phyloP scores from a whole-genome alignment of 2,329 filamentous ascomycete genomes.

The Pestalotiopsis sp. region DNA sequence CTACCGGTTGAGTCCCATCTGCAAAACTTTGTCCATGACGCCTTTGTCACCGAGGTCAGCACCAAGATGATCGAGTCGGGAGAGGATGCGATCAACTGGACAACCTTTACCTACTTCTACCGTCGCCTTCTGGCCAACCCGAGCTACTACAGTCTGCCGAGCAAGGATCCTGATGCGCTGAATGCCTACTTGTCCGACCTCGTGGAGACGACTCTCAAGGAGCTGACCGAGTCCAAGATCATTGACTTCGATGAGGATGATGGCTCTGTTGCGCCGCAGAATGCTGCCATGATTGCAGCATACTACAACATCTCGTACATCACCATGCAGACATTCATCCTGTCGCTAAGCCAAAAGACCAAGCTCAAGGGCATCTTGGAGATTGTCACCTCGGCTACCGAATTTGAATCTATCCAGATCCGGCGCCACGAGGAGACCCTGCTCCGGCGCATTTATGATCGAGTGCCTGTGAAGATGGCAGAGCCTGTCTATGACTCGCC shows the following conservation, averaged over 20 bases:
- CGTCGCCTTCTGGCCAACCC: slow-evolving; percentile 91
- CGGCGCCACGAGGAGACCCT: slow-evolving; percentile 88
- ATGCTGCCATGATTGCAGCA: slow-evolving; percentile 95
- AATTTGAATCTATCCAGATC: slow-evolving; percentile 95
- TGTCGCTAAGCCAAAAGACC: slow-evolving; percentile 84
- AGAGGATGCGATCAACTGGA: slow-evolving; percentile 97
- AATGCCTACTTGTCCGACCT: slow-evolving; percentile 93
- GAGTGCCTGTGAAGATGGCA: slow-evolving; percentile 92
- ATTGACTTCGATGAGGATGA: slow-evolving; percentile 96
- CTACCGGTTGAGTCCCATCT: slow-evolving; percentile 94
- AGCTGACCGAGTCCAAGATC: slow-evolving; percentile 90
- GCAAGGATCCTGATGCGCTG: slow-evolving; percentile 89
- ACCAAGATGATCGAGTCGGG: slow-evolving; percentile 94
- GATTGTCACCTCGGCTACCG: slow-evolving; percentile 94
- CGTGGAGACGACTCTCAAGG: slow-evolving; percentile 89
- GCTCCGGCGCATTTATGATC: slow-evolving; percentile 89
- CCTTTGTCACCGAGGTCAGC: slow-evolving; percentile 96
- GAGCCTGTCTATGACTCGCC: slow-evolving; percentile 87
- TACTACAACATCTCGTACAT: slow-evolving; percentile 99
- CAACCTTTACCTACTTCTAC: slow-evolving; percentile 98
- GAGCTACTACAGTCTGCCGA: slow-evolving; percentile 90
- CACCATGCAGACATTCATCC: slow-evolving; percentile 97
- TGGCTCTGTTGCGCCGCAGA: slow-evolving; percentile 84
- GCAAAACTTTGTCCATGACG: slow-evolving; percentile 89
- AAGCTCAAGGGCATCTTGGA: slow-evolving; percentile 97